These are phyloP conservation scores for Saccharomyces hybrid DNA, from an alignment of 1,139 yeast species.

Conservation along the genomic window DNA sequence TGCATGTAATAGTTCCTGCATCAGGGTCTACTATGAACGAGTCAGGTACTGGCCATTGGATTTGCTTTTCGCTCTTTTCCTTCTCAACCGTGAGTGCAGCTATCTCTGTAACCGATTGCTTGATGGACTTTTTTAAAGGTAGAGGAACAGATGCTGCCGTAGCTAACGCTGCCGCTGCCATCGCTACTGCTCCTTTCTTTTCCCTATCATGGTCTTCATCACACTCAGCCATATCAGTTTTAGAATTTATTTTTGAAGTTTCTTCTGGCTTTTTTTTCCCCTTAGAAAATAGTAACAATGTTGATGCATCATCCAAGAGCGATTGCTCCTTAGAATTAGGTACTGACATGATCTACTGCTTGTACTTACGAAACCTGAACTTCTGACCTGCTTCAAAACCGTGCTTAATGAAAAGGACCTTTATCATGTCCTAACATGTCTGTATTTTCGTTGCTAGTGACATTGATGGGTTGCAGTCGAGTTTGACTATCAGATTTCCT, in stretches of 20 bases:
- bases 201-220: slow-evolving; percentile 2
- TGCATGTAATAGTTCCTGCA: slow-evolving; percentile 80
- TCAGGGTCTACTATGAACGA: slow-evolving; percentile 66
- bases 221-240: neutral
- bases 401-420: neutral
- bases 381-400: neutral
- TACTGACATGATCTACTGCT: neutral
- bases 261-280: slow-evolving; percentile 21
- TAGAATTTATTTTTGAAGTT: neutral
- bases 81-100: slow-evolving; percentile 10
- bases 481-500: neutral
- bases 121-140: slow-evolving; percentile 14
- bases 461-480: neutral
- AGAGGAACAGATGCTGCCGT: slow-evolving; percentile 25
- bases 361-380: neutral
- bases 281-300: slow-evolving; percentile 55
- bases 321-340: slow-evolving; percentile 16
- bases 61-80: slow-evolving; percentile 6
- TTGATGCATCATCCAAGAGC: slow-evolving; percentile 57
- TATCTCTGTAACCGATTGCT: neutral
- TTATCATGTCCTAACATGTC: neutral
- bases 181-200: slow-evolving; percentile 10
- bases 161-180: slow-evolving; percentile 27
- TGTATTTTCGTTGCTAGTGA: neutral
- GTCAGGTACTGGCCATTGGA: slow-evolving; percentile 28